Percentiles rank a stretch among this genome's conserved stretches.
Conservation (phyloP, 495 filamentous ascomycete species). For the Xeromyces bisporus region DNA sequence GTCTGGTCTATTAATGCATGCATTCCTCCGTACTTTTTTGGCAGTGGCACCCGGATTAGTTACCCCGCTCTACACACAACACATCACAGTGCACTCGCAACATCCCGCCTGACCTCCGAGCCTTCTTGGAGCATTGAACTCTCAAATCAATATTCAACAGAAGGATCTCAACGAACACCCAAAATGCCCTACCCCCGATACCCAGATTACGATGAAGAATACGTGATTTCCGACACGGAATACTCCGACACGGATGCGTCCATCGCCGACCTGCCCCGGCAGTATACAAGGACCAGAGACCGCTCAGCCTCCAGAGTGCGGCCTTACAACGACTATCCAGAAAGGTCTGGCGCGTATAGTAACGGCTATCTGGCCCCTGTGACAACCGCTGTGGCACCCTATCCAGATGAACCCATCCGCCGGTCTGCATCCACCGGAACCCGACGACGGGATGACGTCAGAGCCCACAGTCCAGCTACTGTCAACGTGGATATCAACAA, state of each 20-base stretch:
- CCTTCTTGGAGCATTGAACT: too few relatives aligned
- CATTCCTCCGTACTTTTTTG: too few relatives aligned
- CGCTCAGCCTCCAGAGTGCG: conserved; percentile 26
- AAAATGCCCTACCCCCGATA: conserved; percentile 9
- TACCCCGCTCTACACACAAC: too few relatives aligned
- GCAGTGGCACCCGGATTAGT: too few relatives aligned
- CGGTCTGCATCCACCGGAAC: conserved; percentile 27
- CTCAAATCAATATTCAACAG: too few relatives aligned
- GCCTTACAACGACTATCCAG: conserved; percentile 8
- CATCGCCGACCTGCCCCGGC: conserved; percentile 11
- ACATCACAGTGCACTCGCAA: too few relatives aligned
- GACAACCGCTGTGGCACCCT: background rate
- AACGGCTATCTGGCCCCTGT: background rate
- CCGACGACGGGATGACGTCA: conserved; percentile 14
- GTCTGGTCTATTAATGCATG: too few relatives aligned
- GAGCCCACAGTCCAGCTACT: conserved; percentile 7
- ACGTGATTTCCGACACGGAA: conserved; percentile 23
- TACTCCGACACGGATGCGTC: conserved; percentile 26
- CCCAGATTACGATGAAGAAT: conserved; percentile 23
- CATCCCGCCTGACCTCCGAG: too few relatives aligned
- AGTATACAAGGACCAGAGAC: conserved; percentile 10
- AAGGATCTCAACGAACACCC: conserved; percentile 9
- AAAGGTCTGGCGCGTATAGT: conserved; percentile 7
- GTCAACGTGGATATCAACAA: conserved; percentile 22
- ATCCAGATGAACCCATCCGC: conserved; percentile 11